These are phyloP conservation scores for Nannochloropsis salina DNA, from an alignment of 108 stramenopile genomes.

Conservation along the genomic window DNA sequence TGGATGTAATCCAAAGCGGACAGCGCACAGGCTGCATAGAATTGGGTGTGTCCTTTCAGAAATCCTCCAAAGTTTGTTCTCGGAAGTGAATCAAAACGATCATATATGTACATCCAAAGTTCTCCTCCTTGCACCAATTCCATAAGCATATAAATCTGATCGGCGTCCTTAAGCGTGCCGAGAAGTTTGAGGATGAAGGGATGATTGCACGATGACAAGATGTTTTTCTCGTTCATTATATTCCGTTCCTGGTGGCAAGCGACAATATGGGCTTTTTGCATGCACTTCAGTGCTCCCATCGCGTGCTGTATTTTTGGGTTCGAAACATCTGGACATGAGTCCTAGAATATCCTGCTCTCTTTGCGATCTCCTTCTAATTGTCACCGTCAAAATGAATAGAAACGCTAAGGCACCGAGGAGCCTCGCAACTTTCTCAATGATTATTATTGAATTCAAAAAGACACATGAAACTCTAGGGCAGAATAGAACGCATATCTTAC, in stretches of 20 bases:
- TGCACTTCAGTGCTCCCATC: conserved; percentile 85
- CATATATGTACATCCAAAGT: conserved; percentile 55
- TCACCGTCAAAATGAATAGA: no score
- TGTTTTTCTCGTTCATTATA: conserved; percentile 85
- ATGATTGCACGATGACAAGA: conserved; percentile 80
- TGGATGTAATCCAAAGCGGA: conserved; percentile 58
- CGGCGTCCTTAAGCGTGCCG: conserved; percentile 73
- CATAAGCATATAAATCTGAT: conserved; percentile 79
- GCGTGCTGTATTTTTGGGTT: conserved; percentile 18
- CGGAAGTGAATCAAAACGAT: conserved; percentile 32
- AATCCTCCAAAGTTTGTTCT: conserved; percentile 52
- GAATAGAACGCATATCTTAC: no score
- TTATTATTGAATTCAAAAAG: neutral
- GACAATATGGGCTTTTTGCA: conserved; percentile 90
- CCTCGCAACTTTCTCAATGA: neutral
- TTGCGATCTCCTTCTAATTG: neutral
- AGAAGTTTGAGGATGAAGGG: conserved; percentile 79
- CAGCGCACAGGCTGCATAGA: conserved; percentile 56
- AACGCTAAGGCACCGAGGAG: no score
- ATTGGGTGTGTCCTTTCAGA: conserved; percentile 57
- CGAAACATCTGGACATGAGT: conserved; percentile 9
- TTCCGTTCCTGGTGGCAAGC: conserved; percentile 92
- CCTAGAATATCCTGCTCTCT: neutral
- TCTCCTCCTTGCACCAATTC: conserved; percentile 68
- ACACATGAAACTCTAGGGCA: no score